A percentile compares a stretch with the other conserved stretches of the same genome.
Evolutionary conservation across 1,139 yeast genomes (phyloP).

Genomic region (Wickerhamomyces sp.): DNA sequence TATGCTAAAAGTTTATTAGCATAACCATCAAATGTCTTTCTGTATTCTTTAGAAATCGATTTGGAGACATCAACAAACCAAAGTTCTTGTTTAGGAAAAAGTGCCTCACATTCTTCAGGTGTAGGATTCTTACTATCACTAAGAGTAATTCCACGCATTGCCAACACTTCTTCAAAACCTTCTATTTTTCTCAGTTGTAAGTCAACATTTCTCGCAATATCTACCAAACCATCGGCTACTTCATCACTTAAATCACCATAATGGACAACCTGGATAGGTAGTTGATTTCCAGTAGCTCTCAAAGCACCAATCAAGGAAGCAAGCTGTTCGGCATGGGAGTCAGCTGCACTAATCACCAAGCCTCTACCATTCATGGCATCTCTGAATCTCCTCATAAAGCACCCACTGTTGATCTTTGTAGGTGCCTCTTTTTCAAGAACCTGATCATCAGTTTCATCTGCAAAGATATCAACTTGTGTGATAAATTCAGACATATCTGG

Average conservation of each 20-base stretch:
- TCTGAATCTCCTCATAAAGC: constrained; percentile 29
- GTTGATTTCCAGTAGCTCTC: constrained; percentile 39
- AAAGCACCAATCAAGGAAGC: constrained; percentile 40
- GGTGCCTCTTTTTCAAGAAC: too few species aligned
- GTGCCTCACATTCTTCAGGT: constrained; percentile 24
- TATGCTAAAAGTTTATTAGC: not conserved
- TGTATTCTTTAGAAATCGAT: constrained; percentile 23
- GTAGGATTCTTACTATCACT: not conserved
- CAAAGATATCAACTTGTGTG: constrained; percentile 1
- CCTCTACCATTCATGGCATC: constrained; percentile 34
- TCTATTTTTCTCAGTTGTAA: not conserved
- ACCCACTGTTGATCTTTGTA: constrained; percentile 3
- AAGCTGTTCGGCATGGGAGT: constrained; percentile 39
- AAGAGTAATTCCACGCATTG: constrained; percentile 4
- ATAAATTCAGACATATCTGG: constrained; percentile 15
- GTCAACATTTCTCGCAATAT: constrained; percentile 7
- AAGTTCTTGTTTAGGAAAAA: constrained; percentile 34
- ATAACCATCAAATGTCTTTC: not conserved
- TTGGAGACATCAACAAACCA: constrained; percentile 38
- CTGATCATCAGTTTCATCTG: not conserved
- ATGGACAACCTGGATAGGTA: constrained; percentile 53
- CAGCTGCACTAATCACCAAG: constrained; percentile 47
- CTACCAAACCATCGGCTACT: constrained; percentile 22
- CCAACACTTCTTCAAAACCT: constrained; percentile 5
- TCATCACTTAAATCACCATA: constrained; percentile 31